These are phyloP conservation scores for Boechera divaricarpa DNA, from an alignment of 345 rosid species.

Conservation along the genomic window DNA sequence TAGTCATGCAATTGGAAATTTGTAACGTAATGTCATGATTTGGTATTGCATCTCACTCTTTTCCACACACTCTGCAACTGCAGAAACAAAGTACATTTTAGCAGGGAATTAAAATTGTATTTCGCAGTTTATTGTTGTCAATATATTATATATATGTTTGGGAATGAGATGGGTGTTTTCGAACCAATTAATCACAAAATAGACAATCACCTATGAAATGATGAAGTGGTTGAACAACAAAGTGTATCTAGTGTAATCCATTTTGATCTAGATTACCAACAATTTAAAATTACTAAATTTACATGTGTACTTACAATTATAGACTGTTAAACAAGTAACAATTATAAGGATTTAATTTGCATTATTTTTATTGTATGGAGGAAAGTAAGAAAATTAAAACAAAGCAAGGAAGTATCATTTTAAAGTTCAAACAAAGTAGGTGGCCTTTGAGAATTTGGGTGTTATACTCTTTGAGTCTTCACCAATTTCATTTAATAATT, in stretches of 20 bases:
- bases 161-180: background rate
- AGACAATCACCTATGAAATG: background rate
- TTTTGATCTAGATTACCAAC: background rate
- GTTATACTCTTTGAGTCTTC: constrained; percentile 25
- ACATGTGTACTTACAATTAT: background rate
- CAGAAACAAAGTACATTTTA: constrained; percentile 23
- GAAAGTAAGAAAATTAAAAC: constrained; percentile 15
- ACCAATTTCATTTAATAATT: background rate
- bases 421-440: constrained; percentile 26
- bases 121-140: background rate
- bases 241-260: background rate
- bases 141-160: constrained; percentile 4
- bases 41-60: constrained; percentile 36
- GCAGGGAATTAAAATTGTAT: background rate
- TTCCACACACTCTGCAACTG: constrained; percentile 35
- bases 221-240: background rate
- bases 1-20: background rate
- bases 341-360: background rate
- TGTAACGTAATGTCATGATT: constrained; percentile 28
- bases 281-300: background rate
- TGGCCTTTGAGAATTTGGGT: constrained; percentile 33
- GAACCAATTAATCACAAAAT: background rate
- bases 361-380: background rate
- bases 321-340: background rate
- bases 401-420: constrained; percentile 2